Evolutionary conservation across 257 asterid species (phyloP), one percentile per base, ranked within the genome.

Genomic region (Salvia hispanica): DNA sequence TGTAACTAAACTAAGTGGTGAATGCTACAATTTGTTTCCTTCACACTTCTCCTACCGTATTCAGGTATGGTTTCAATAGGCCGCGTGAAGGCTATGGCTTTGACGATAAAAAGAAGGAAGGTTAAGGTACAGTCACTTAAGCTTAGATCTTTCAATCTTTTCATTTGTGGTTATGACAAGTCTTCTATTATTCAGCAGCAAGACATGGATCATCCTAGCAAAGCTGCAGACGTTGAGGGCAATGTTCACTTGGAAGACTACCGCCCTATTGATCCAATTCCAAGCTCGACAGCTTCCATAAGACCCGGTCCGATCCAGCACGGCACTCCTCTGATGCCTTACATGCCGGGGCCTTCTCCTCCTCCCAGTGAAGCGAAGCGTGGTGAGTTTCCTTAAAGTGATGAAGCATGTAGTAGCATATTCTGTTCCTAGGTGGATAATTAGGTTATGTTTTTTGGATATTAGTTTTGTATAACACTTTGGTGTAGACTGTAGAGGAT

Each of bases 311-410:
- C 92, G 7, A 76, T 89, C 66, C 84, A 87, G 62, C 95, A 89
- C 65, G 91, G 86, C 1, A 77, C 87, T 70, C 96, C 96, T 56
- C 74, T 87, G 40, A 67, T 87, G 82, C 96, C 96, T 18, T 87
- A 75, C 62, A 71, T 89, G 42, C 96, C 95, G 3, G 62, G 63
- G 80, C 89, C 92, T 72, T 72, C 88, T 45, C 92, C 95, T 70
- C 88, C 95, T 45, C 93, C 96, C 6, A 58, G 31, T 50, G 46
- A 58, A n/a, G 34, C 7, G 1, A 11, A 21, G 6, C 48, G 39
- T 3, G 59, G 16, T 34, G 62, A 16, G 48, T 75, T 45, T 36
- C 80, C 75, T 34, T 69, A 66, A 54, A 25, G 8, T 7, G 12
- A 7, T 7, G 46, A 9, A 37, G 44, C 36, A 43, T 61, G 21